A percentile compares a stretch with the other conserved stretches of the same genome.
Conservation (phyloP, 1,284 basidiomycete species). For the Rhodofomes roseus region DNA sequence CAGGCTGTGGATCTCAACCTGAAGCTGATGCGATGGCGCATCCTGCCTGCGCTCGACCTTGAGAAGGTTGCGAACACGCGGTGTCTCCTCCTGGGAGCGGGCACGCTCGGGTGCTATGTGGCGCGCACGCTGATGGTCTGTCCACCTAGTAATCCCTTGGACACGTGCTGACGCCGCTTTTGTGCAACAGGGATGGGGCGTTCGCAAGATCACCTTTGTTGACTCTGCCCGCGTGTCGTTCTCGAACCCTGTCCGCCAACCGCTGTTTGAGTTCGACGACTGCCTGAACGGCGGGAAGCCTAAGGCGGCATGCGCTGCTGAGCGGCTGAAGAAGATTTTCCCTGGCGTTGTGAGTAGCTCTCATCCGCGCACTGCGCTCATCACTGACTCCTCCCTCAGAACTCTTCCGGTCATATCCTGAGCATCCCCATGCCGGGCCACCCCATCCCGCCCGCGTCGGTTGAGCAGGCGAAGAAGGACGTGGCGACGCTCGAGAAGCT, state of each 20-base stretch:
- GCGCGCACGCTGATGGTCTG: slow-evolving; percentile 84
- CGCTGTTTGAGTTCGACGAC: slow-evolving; percentile 93
- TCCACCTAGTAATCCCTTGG: background rate
- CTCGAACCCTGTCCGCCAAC: too few species aligned
- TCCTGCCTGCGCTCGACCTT: slow-evolving; percentile 85
- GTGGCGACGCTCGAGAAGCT: slow-evolving; percentile 74
- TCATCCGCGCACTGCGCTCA: background rate
- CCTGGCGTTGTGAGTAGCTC: slow-evolving; percentile 77
- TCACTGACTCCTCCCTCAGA: slow-evolving; percentile 39
- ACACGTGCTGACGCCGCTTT: background rate
- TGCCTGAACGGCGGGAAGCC: slow-evolving; percentile 91
- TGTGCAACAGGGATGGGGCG: slow-evolving; percentile 81
- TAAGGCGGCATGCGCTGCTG: slow-evolving; percentile 91
- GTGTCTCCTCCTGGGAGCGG: slow-evolving; percentile 89
- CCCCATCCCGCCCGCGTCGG: slow-evolving; percentile 64
- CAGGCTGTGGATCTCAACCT: slow-evolving; percentile 97
- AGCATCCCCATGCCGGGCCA: slow-evolving; percentile 98
- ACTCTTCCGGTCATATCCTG: slow-evolving; percentile 72
- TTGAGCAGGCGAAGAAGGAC: slow-evolving; percentile 61
- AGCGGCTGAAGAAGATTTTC: slow-evolving; percentile 83
- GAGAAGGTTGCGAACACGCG: slow-evolving; percentile 80
- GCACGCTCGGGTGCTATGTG: slow-evolving; percentile 96
- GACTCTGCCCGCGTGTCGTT: too few species aligned
- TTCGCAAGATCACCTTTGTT: slow-evolving; percentile 89
- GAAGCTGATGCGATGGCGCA: slow-evolving; percentile 95